Percentiles rank a stretch among this genome's conserved stretches.
These are phyloP conservation scores for Paecilomyces sp. DNA, from an alignment of 2,329 filamentous ascomycete genomes.

Conservation along the genomic window DNA sequence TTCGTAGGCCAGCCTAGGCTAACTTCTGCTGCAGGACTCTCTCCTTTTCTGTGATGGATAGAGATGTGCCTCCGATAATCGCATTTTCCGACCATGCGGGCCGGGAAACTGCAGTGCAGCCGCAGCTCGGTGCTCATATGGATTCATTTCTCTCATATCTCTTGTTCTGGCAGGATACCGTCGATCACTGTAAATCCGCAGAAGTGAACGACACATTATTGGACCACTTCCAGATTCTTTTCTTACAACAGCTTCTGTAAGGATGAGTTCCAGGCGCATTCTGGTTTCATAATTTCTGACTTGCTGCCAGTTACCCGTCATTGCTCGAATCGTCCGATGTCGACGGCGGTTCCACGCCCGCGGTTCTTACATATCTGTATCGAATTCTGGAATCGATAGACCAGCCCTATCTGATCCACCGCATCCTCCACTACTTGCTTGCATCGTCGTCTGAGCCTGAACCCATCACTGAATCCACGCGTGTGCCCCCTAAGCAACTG, in stretches of 20 bases:
- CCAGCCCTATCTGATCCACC: conserved; percentile 87
- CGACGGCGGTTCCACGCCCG: conserved; percentile 92
- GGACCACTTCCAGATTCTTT: conserved; percentile 95
- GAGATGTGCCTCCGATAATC: conserved; percentile 68
- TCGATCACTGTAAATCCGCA: conserved; percentile 87
- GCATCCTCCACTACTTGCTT: conserved; percentile 86
- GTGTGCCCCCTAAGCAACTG: conserved; percentile 54
- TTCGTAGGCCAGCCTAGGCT: not conserved
- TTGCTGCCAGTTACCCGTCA: conserved; percentile 68
- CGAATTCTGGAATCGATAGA: conserved; percentile 86
- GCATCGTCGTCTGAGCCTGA: conserved; percentile 54
- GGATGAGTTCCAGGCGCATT: conserved; percentile 21
- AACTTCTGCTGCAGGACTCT: conserved; percentile 54
- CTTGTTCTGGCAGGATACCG: conserved; percentile 94
- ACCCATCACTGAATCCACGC: conserved; percentile 24
- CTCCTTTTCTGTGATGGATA: conserved; percentile 69
- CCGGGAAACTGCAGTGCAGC: conserved; percentile 67
- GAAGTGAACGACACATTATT: conserved; percentile 90
- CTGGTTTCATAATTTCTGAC: conserved; percentile 2
- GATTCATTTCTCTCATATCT: conserved; percentile 92
- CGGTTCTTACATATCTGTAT: conserved; percentile 86
- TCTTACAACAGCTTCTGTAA: conserved; percentile 86
- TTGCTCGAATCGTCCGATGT: conserved; percentile 94
- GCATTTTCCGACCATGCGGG: conserved; percentile 81
- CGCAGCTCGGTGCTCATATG: conserved; percentile 77